These are phyloP conservation scores for Diversispora epigaea DNA, from an alignment of 192 early-diverging fungal species.

Conservation along the genomic window DNA sequence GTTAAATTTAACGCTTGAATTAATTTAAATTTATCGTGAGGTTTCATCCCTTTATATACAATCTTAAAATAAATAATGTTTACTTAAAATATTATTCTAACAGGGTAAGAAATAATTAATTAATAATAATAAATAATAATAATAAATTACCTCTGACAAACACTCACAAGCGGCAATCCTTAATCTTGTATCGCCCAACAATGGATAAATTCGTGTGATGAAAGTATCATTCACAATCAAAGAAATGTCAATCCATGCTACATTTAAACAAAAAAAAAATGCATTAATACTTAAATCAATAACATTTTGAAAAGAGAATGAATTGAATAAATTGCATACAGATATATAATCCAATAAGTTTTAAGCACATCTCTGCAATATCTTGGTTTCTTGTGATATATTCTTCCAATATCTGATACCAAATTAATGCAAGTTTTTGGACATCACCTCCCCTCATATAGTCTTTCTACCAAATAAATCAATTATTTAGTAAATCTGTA, in stretches of 20 bases:
- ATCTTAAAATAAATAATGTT: constrained; percentile 42
- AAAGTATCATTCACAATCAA: constrained; percentile 84
- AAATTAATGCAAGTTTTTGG: constrained; percentile 64
- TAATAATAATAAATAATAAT: background rate
- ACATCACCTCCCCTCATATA: constrained; percentile 82
- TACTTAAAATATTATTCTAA: background rate
- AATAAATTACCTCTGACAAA: constrained; percentile 58
- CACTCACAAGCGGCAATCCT: constrained; percentile 79
- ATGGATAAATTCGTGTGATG: constrained; percentile 71
- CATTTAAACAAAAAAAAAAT: background rate
- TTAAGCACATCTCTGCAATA: constrained; percentile 66
- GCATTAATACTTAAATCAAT: background rate
- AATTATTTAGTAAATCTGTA: no score
- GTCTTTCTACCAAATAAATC: constrained; percentile 63
- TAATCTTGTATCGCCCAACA: constrained; percentile 61
- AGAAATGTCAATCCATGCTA: constrained; percentile 91
- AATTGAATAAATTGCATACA: constrained; percentile 20
- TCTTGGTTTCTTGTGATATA: constrained; percentile 57
- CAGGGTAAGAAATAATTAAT: background rate
- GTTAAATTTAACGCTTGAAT: constrained; percentile 72
- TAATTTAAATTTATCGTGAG: constrained; percentile 84
- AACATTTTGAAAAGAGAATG: background rate
- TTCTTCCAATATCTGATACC: constrained; percentile 73
- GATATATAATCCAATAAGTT: constrained; percentile 84
- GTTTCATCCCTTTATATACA: constrained; percentile 89